Conservation (phyloP, 192 early-diverging fungal species). For the Spizellomyces punctatus region DNA sequence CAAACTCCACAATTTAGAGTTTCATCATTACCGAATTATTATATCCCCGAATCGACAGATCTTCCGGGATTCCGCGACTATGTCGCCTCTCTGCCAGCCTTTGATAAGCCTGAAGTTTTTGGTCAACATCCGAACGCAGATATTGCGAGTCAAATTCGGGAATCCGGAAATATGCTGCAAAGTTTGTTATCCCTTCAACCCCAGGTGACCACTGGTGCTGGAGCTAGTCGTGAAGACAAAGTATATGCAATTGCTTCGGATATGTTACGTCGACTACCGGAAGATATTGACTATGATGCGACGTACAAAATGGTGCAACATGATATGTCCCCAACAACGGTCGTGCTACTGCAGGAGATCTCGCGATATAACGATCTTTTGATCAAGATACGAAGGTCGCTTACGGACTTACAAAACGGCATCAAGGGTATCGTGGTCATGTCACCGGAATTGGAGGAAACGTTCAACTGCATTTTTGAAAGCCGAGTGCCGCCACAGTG, state of each 20-base stretch:
- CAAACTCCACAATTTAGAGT: constrained; percentile 49
- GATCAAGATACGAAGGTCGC: constrained; percentile 45
- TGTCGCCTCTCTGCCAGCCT: constrained; percentile 49
- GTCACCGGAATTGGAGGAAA: constrained; percentile 64
- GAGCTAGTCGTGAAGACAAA: constrained; percentile 57
- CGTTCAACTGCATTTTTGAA: constrained; percentile 52
- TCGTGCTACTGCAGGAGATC: constrained; percentile 64
- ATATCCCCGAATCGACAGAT: constrained; percentile 53
- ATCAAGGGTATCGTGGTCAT: constrained; percentile 67
- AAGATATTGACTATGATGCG: constrained; percentile 55
- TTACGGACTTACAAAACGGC: constrained; percentile 59
- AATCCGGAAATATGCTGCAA: constrained; percentile 53
- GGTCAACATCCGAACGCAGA: constrained; percentile 69
- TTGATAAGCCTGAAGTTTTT: constrained; percentile 68
- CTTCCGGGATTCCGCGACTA: constrained; percentile 52
- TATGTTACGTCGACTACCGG: constrained; percentile 52
- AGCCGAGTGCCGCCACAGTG: constrained; percentile 62
- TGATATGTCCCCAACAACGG: constrained; percentile 58
- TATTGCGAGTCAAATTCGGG: constrained; percentile 62
- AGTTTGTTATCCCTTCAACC: constrained; percentile 58
- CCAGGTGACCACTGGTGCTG: constrained; percentile 44
- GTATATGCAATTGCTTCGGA: constrained; percentile 50
- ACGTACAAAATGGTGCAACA: constrained; percentile 52
- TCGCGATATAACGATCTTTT: constrained; percentile 56
- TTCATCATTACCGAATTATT: constrained; percentile 53